Evolutionary conservation across 129 eudicot species (phyloP).

Genomic region (Flaveria linearis): DNA sequence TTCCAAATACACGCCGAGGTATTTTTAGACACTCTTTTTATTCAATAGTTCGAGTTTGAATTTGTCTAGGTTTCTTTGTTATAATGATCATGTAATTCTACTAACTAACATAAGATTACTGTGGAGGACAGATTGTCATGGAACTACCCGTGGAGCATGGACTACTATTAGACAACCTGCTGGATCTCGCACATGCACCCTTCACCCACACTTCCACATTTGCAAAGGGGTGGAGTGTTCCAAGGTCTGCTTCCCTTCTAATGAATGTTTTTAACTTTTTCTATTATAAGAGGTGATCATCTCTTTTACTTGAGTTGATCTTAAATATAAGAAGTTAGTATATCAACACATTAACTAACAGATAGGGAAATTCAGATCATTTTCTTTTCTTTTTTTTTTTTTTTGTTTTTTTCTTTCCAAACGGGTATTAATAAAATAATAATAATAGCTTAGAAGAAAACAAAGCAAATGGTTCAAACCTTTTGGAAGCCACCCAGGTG

Average conservation of each 20-base stretch:
- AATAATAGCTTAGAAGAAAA: neutral
- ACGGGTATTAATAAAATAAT: neutral
- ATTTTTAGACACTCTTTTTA: neutral
- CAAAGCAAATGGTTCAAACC: neutral
- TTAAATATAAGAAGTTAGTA: neutral
- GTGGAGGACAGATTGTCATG: slow-evolving; percentile 70
- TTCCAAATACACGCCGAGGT: slow-evolving; percentile 98
- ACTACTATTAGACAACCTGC: slow-evolving; percentile 86
- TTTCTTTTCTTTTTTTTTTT: neutral
- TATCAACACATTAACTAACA: neutral
- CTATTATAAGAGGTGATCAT: neutral
- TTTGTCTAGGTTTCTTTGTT: neutral
- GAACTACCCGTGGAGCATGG: slow-evolving; percentile 99
- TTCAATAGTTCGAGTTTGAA: neutral
- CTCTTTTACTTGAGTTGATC: neutral
- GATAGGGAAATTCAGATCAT: neutral
- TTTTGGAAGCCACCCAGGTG: neutral
- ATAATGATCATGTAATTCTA: neutral
- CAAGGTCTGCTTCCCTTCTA: slow-evolving; percentile 52
- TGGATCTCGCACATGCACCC: slow-evolving; percentile 98
- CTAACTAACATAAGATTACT: slow-evolving; percentile 3
- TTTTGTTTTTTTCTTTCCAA: neutral
- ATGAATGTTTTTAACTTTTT: slow-evolving; percentile 6
- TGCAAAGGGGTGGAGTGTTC: slow-evolving; percentile 98
- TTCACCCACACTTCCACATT: slow-evolving; percentile 96